Conservation (phyloP, 2,329 filamentous ascomycete genomes). For the Cercospora canescens region DNA sequence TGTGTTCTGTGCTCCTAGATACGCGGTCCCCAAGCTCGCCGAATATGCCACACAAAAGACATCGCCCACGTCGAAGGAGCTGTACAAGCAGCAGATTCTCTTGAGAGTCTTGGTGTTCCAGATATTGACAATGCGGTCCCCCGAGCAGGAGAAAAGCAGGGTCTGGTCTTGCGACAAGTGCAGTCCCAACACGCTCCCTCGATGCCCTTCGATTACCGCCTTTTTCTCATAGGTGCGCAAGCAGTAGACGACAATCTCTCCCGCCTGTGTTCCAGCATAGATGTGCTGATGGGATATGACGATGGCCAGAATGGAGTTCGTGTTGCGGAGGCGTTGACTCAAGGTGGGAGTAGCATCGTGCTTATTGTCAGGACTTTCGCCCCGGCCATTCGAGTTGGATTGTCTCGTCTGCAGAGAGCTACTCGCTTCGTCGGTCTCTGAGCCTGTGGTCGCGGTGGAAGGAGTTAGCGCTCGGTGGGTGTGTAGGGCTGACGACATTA, state of each 20-base stretch:
- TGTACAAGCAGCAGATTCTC: slow-evolving; percentile 86
- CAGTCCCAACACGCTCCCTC: slow-evolving; percentile 84
- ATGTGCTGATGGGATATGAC: slow-evolving; percentile 78
- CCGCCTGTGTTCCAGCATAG: slow-evolving; percentile 89
- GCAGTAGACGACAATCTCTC: slow-evolving; percentile 89
- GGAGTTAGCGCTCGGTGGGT: slow-evolving; percentile 17
- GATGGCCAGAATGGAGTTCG: slow-evolving; percentile 78
- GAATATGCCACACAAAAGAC: slow-evolving; percentile 95
- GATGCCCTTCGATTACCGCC: slow-evolving; percentile 80
- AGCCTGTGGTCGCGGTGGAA: slow-evolving; percentile 17
- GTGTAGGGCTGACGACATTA: slow-evolving; percentile 11
- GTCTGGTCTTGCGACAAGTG: slow-evolving; percentile 73
- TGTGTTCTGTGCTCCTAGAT: slow-evolving; percentile 91
- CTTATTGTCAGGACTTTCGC: slow-evolving; percentile 24
- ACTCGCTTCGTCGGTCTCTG: slow-evolving; percentile 23
- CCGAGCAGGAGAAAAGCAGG: slow-evolving; percentile 87
- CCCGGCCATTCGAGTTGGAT: too few relatives aligned
- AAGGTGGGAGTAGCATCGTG: slow-evolving; percentile 56
- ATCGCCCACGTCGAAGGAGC: slow-evolving; percentile 90
- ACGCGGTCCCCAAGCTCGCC: slow-evolving; percentile 73
- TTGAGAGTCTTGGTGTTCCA: slow-evolving; percentile 79
- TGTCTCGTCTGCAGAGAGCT: too few relatives aligned
- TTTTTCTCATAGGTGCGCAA: slow-evolving; percentile 83
- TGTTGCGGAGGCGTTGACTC: slow-evolving; percentile 72
- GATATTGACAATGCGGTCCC: slow-evolving; percentile 90